A percentile compares a stretch with the other conserved stretches of the same genome.
Evolutionary conservation across 208 protist species (phyloP).

Genomic region (Herpetomonas muscarum): DNA sequence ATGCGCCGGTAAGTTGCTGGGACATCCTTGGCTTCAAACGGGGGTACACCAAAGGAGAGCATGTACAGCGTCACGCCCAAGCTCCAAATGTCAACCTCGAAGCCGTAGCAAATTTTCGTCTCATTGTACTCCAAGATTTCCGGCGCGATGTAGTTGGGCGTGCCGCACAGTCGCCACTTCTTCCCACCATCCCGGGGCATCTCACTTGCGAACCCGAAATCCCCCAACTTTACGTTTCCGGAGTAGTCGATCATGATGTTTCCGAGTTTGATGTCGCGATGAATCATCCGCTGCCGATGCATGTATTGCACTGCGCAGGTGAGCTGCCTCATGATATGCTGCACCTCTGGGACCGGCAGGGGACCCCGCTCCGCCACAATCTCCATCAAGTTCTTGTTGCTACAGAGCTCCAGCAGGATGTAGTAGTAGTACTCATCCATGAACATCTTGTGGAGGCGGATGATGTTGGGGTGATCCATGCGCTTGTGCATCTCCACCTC

Average conservation of each 20-base stretch:
- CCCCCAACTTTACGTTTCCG: conserved; percentile 85
- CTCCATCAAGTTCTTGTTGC: conserved; percentile 46
- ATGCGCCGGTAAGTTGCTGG: conserved; percentile 59
- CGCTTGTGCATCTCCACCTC: conserved; percentile 65
- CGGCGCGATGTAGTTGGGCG: conserved; percentile 96
- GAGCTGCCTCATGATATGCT: conserved; percentile 86
- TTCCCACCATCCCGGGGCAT: conserved; percentile 19
- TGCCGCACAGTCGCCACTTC: conserved; percentile 90
- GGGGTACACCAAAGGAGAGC: conserved; percentile 73
- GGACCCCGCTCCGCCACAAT: conserved; percentile 29
- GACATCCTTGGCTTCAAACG: conserved; percentile 77
- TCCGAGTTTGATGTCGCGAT: conserved; percentile 90
- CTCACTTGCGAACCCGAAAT: conserved; percentile 91
- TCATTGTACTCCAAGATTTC: conserved; percentile 64
- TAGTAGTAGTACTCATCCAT: conserved; percentile 63
- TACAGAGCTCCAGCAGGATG: conserved; percentile 72
- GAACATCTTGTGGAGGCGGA: conserved; percentile 51
- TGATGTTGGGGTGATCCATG: conserved; percentile 69
- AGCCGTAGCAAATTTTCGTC: conserved; percentile 70
- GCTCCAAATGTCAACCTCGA: conserved; percentile 94
- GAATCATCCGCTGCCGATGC: conserved; percentile 54
- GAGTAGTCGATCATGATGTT: conserved; percentile 86
- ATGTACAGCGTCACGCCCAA: conserved; percentile 92
- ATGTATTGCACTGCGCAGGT: conserved; percentile 82
- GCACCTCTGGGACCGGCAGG: conserved; percentile 50